Base-by-base conservation (phyloP, 768 basidiomycete genomes). In the Pulveroboletus ravenelii region DNA sequence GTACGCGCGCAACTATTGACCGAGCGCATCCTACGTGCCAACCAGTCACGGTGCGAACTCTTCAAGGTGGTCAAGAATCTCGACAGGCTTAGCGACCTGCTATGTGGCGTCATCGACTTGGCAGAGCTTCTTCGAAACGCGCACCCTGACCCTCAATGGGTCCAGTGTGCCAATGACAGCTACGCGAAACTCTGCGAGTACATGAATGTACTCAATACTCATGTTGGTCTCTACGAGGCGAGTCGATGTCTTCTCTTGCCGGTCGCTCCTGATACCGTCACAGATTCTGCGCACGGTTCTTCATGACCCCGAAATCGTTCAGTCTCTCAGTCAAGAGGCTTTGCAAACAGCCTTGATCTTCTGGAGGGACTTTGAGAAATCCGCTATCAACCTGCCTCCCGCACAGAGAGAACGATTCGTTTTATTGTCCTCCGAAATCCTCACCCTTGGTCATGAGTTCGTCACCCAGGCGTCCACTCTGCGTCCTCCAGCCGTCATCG, bases 141-240 rank as follows among this genome's bases (percentile, higher is more conserved):
- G 0, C 94, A 98, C 72, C 93, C 95, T 1, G 91, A 96, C 63
- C 73, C 75, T 25, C 62, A 69, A 41, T 98, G 95, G 94, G 78
- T 90, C 14, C 77, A 81, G 14, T 85, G 85, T 44, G 90, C 90
- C 40, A 90, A 96, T 63, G 76, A 78, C 54, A 87, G 89, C 38
- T 97, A 98, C 67, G 93, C 93, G 68, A 82, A 80, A 54, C 74
- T 98, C 54, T 97, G 93, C 73, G 89, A 93, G 71, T 94, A 89
- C 68, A 98, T 99, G 94, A 97, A 97, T 68, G 84, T 90, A 41
- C 74, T 98, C 52, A 99, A 99, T 69, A 97, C 94, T 30, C 79
- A 98, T 73, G 84, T 87, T 31, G 91, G 87, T 35, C 74, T 99
- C 41, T 94, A 93, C 56, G 78, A 91, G 73, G 94, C 89, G 67